Evolutionary conservation across 495 filamentous ascomycete genomes (phyloP).

Genomic region (Sordaria brevicollis): DNA sequence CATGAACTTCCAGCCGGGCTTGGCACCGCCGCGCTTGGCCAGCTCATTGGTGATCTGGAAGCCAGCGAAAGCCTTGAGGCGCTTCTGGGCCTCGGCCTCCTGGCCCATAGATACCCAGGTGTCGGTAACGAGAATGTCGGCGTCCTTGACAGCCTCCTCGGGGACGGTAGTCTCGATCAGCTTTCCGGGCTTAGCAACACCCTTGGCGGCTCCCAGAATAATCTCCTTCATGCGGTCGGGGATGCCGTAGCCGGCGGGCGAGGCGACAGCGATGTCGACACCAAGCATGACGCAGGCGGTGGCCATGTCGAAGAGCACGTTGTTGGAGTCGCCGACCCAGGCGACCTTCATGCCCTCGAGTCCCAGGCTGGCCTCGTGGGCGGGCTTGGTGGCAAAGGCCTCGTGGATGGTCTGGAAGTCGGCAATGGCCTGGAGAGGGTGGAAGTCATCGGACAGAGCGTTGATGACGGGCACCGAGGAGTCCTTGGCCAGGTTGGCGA

Average conservation of each 20-base stretch:
- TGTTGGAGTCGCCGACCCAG: slow-evolving; percentile 96
- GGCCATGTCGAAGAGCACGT: slow-evolving; percentile 87
- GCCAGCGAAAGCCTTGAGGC: slow-evolving; percentile 71
- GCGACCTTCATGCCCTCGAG: slow-evolving; percentile 79
- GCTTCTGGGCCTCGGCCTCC: slow-evolving; percentile 67
- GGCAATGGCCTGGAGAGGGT: slow-evolving; percentile 86
- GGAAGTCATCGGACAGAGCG: slow-evolving; percentile 77
- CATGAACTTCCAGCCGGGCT: slow-evolving; percentile 93
- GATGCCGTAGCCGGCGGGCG: slow-evolving; percentile 73
- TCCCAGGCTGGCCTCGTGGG: slow-evolving; percentile 43
- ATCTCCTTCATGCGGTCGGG: slow-evolving; percentile 56
- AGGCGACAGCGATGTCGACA: slow-evolving; percentile 74
- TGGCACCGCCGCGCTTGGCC: slow-evolving; percentile 75
- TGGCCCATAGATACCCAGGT: slow-evolving; percentile 98
- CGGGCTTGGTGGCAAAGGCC: slow-evolving; percentile 40
- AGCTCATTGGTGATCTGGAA: slow-evolving; percentile 83
- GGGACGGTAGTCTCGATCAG: slow-evolving; percentile 67
- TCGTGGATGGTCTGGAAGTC: slow-evolving; percentile 90
- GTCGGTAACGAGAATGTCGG: slow-evolving; percentile 87
- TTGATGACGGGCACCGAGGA: slow-evolving; percentile 90
- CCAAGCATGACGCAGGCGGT: slow-evolving; percentile 80
- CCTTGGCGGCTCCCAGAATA: slow-evolving; percentile 50
- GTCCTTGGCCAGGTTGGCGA: slow-evolving; percentile 65
- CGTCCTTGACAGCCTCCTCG: slow-evolving; percentile 79
- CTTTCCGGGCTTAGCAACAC: slow-evolving; percentile 48